Evolutionary conservation across 2,329 filamentous ascomycete genomes (phyloP), one percentile per base, ranked within the genome.

Genomic region (Arthrinium puccinioides): DNA sequence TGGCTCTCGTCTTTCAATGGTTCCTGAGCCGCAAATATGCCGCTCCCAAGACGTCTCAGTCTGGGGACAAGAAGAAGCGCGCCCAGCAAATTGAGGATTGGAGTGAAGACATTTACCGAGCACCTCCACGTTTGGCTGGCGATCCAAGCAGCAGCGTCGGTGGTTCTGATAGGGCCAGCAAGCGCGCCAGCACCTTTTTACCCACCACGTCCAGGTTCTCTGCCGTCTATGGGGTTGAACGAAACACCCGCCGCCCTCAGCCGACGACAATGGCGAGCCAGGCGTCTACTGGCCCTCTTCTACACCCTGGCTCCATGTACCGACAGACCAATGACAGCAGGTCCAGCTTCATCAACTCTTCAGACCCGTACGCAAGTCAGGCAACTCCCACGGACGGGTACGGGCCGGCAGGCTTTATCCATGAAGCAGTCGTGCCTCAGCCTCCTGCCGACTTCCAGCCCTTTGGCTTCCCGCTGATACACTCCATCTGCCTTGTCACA

Each of bases 181-280:
- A 90, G 67, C 83, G 90, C 47, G 76, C 72, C 44, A 95, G 87
- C 59, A 72, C 70, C 21, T 94, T 98, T 64, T 67, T 98, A 42
- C 92, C 92, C 1, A 94, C 86, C 0, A 97, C 89, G 0, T 97
- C 90, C 32, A 81, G 92, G 31, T 98, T 98, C 63, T 94, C 90
- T 3, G 86, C 88, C 46, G 85, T 90, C 1, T 94, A 94, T 55
- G 84, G 84, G 19, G 74, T 82, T 34, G 87, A 94, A 37, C 76
- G 78, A 38, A 54, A 50, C 26, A 60, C 62, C 16, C 65, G 67
- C 25, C 60, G 66, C 37, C 71, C 59, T 53, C 69, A 59, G 60
- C 88, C 87, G 7, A 95, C 88, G 1, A 98, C 92, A 1, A 98
- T 98, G 92, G 85, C 87, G 3, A 96, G 85, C 53, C 92, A 97